These are phyloP conservation scores for Russula compacta DNA, from an alignment of 768 basidiomycete genomes.

Conservation along the genomic window DNA sequence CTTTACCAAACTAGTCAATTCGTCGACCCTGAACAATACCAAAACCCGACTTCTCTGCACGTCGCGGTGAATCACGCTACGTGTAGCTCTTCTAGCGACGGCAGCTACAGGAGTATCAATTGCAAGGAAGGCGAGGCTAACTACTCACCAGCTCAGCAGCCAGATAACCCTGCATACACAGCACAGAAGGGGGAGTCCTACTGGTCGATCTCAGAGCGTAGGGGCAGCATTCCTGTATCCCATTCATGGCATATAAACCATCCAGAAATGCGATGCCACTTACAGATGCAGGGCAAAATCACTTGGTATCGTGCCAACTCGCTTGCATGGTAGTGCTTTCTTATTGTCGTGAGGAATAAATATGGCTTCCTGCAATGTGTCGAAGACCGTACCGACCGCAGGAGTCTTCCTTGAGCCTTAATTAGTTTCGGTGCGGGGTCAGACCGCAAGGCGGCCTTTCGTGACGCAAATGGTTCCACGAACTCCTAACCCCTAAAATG, in stretches of 20 bases:
- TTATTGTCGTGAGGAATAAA: neutral
- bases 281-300: neutral
- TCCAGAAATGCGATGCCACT: neutral
- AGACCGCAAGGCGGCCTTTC: no score
- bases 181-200: neutral
- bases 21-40: constrained; percentile 23
- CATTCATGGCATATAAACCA: neutral
- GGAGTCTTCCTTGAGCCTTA: neutral
- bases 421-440: no score
- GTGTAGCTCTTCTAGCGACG: constrained; percentile 20
- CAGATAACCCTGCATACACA: neutral
- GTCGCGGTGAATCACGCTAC: neutral
- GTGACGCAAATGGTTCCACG: neutral
- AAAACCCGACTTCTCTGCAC: constrained; percentile 24
- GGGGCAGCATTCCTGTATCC: neutral
- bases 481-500: neutral
- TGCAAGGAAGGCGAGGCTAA: neutral
- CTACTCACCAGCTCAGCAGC: neutral
- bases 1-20: neutral
- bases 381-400: neutral
- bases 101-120: constrained; percentile 7
- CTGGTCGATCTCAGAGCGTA: neutral
- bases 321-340: neutral
- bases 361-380: neutral
- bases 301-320: neutral